Base-by-base conservation (phyloP, 345 rosid genomes). In the Eucalyptus albens region DNA sequence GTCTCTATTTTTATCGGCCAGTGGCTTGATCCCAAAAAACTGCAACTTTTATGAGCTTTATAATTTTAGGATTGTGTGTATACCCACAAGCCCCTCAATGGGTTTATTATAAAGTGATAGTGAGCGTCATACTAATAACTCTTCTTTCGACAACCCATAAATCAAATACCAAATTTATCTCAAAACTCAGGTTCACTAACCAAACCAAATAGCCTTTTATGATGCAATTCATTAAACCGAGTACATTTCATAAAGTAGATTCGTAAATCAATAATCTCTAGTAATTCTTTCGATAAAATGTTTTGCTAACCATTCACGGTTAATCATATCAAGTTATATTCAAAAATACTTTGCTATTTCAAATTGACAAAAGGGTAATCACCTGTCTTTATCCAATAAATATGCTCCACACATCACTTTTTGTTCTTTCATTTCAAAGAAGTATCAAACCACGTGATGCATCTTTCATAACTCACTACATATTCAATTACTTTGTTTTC, bases 1-100 rank as follows among this genome's bases (percentile, higher is more conserved):
- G 69, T 62, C 69, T 62, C 17, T 3, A 62, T 4, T 29, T 26
- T 11, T 60, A 27, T 5, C 0, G 2, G 0, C 33, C 15, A 1
- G 2, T 62, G 69, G 33, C 33, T 62, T 12, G 69, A 6, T 29
- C 69, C 16, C 15, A 62, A 62, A 62, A 56, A 56, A 24, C 29
- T 24, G 29, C 29, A 4, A 56, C 0, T 56, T 56, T 56, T 56
- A 56, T 56, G 6, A 56, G 14, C 62, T 56, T 56, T 24, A 27
- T 62, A 62, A 12, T 13, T 27, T 62, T 33, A 62, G 65, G 33
- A 62, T 62, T 6, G 33, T 27, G 15, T 29, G 17, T 6, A 13
- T 11, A 62, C 15, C 33, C 33, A 29, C 33, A 13, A 27, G 17
- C 69, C 33, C 69, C 2, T 62, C 31, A 6, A 29, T 29, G 17